Conservation (phyloP, 495 filamentous ascomycete genomes). For the Lepraria neglecta region DNA sequence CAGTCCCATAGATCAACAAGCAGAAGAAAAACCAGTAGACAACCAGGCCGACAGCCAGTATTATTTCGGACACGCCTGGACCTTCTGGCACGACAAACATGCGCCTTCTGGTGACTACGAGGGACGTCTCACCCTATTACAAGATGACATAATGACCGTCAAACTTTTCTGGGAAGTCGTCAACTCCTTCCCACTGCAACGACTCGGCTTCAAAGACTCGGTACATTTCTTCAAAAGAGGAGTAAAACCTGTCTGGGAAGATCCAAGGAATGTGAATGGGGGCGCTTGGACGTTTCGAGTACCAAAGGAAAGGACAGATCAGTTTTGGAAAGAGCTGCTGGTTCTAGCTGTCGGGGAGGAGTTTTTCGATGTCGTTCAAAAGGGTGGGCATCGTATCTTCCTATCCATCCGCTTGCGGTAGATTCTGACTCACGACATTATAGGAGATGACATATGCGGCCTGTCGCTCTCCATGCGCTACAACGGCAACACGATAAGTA, state of each 20-base stretch:
- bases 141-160: constrained; percentile 62
- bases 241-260: constrained; percentile 85
- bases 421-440: neutral
- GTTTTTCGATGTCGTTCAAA: constrained; percentile 67
- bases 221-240: constrained; percentile 85
- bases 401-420: neutral
- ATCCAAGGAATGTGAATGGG: constrained; percentile 71
- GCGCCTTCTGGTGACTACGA: constrained; percentile 46
- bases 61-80: constrained; percentile 36
- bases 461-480: constrained; percentile 56
- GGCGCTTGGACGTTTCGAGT: constrained; percentile 86
- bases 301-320: constrained; percentile 36
- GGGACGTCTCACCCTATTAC: constrained; percentile 59
- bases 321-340: constrained; percentile 75
- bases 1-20: neutral
- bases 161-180: constrained; percentile 82
- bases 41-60: neutral
- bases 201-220: constrained; percentile 71
- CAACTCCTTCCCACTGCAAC: constrained; percentile 77
- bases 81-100: constrained; percentile 54
- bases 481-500: constrained; percentile 67
- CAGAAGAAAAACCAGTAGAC: neutral
- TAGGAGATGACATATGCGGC: constrained; percentile 73
- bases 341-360: constrained; percentile 80
- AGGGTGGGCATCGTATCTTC: constrained; percentile 43